phyloP scores from a whole-genome alignment of 2,329 filamentous ascomycete species.

The Sporothrix pallida region DNA sequence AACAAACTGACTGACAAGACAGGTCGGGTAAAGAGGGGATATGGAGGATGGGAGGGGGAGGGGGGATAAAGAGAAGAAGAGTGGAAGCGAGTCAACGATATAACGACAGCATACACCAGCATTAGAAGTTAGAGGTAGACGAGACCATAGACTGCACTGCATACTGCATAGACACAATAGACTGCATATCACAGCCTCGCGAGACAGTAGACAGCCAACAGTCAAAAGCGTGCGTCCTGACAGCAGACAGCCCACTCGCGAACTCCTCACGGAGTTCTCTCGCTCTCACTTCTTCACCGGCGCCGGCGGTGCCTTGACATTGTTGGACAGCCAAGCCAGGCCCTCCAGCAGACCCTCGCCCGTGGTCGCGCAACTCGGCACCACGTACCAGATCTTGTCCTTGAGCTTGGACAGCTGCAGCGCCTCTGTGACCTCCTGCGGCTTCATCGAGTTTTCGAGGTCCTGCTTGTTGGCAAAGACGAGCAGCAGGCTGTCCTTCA shows the following conservation, averaged over 20 bases:
- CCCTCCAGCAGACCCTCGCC: constrained; percentile 83
- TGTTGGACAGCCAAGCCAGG: constrained; percentile 82
- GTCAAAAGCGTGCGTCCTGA: too few species aligned
- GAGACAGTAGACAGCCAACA: background rate
- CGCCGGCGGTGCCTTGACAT: constrained; percentile 70
- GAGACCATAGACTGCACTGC: too few species aligned
- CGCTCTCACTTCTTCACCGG: constrained; percentile 56
- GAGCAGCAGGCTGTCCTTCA: constrained; percentile 91
- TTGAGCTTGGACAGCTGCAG: constrained; percentile 78
- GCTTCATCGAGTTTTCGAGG: constrained; percentile 79
- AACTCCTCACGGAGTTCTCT: background rate
- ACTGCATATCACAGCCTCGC: too few species aligned
- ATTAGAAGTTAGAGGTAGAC: too few species aligned
- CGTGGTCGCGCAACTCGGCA: constrained; percentile 80
- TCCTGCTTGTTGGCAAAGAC: constrained; percentile 99
- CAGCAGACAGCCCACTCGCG: too few species aligned
- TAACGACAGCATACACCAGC: too few species aligned
- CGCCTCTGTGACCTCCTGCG: constrained; percentile 77
- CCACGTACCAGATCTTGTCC: constrained; percentile 85
- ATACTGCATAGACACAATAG: too few species aligned
- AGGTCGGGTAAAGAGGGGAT: background rate
- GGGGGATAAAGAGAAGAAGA: background rate
- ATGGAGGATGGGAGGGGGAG: background rate
- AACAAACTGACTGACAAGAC: constrained; percentile 13
- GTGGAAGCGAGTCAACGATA: too few species aligned